Evolutionary conservation across 257 asterid genomes (phyloP), one percentile per base, ranked within the genome.

Genomic region (Solanum pimpinellifolium): DNA sequence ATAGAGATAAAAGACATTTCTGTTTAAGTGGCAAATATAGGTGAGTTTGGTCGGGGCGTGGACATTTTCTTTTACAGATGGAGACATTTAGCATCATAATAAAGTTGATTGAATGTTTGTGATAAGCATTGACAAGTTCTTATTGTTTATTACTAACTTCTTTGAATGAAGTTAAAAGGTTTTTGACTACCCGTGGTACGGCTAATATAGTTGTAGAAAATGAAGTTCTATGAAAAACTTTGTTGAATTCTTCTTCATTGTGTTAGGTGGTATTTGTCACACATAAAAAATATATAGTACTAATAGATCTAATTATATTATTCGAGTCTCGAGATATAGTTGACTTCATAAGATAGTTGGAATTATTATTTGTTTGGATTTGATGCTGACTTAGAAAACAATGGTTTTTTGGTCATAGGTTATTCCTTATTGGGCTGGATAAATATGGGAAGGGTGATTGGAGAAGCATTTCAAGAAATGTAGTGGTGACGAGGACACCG

Each of bases 381-480:
- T 21, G 62, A 52, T 16, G 62, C 23, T 52, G n/a, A 37, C 37
- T 42, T 89, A 35, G 25, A 23, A 70, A 11, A 47, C 59, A 39
- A 49, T 35, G 27, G 4, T 12, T 65, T 44, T 46, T 78, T 85
- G 60, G 47, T 86, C 56, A 46, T 89, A 96, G 98, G 93, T 85
- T 91, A 88, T 96, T 96, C 88, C 91, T 96, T 27, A 47, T 86
- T 41, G 99, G 99, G 49, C 98, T 96, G 2, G 92, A 92, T 2
- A 89, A 68, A 84, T 96, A 93, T 13, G 99, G 98, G 11, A 96
- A 93, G 89, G 99, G 99, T 9, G 99, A 96, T 72, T 96, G 99
- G 99, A 93, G 99, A 87, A 96, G 99, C 91, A 96, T 96, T 31
- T 96, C 99, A n/a, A 93, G 99, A 87, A 95, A 96, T 3, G 96